phyloP scores from a whole-genome alignment of 805 yeast species.

The Metschnikowia reukaufii region DNA sequence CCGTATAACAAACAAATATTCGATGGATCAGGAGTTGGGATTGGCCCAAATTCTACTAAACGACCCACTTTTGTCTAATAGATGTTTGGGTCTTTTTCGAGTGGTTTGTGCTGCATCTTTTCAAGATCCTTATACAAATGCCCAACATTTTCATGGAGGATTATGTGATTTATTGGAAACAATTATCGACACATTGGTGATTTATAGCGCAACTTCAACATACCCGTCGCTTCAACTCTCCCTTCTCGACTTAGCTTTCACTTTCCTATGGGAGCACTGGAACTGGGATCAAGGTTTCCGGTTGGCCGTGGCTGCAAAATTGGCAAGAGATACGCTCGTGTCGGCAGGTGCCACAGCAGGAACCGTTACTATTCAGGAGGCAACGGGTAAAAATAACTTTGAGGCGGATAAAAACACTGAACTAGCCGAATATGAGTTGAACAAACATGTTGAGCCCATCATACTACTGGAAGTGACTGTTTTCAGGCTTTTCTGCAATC shows the following conservation, averaged over 20 bases:
- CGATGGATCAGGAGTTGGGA: constrained; percentile 8
- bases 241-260: constrained; percentile 14
- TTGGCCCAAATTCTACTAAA: constrained; percentile 2
- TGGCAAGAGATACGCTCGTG: constrained; percentile 7
- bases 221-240: constrained; percentile 12
- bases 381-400: neutral
- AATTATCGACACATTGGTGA: constrained; percentile 10
- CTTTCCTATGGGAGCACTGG: constrained; percentile 21
- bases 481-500: constrained; percentile 18
- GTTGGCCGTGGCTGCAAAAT: constrained; percentile 6
- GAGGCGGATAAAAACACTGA: constrained; percentile 2
- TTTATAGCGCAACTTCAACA: constrained; percentile 6
- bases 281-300: constrained; percentile 10
- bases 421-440: constrained; percentile 1
- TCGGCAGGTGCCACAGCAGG: constrained; percentile 13
- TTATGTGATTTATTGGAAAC: constrained; percentile 14
- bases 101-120: constrained; percentile 11
- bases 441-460: constrained; percentile 5
- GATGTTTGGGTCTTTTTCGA: constrained; percentile 14
- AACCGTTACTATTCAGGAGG: constrained; percentile 10
- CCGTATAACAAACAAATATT: neutral
- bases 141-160: constrained; percentile 12
- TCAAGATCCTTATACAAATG: constrained; percentile 10
- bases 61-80: constrained; percentile 6
- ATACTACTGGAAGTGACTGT: constrained; percentile 8